phyloP scores from a whole-genome alignment of 164 flowering plant genomes.

The Magnolia changhungtana region DNA sequence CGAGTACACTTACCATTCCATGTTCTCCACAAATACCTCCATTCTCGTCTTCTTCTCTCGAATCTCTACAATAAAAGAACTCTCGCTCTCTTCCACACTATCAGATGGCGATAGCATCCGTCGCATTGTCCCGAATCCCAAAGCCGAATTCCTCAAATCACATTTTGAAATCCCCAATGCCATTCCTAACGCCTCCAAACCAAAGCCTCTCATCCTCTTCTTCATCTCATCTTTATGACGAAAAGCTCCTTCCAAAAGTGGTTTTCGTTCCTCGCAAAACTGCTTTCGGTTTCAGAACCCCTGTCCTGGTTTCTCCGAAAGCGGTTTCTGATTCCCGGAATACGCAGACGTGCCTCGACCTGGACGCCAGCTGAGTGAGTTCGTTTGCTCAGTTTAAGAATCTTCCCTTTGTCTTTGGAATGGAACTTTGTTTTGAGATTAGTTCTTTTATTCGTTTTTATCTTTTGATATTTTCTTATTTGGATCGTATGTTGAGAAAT shows the following conservation, averaged over 20 bases:
- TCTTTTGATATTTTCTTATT: too few relatives aligned
- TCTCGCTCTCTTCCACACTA: background rate
- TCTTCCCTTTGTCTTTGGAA: too few relatives aligned
- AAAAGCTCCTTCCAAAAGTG: conserved; percentile 18
- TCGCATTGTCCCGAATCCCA: conserved; percentile 11
- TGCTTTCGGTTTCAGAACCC: conserved; percentile 13
- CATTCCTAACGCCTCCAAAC: conserved; percentile 8
- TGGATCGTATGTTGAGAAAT: too few relatives aligned
- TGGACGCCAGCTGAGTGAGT: conserved; percentile 80
- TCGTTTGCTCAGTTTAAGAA: too few relatives aligned
- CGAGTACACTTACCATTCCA: too few relatives aligned
- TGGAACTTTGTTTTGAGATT: too few relatives aligned
- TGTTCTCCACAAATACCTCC: too few relatives aligned
- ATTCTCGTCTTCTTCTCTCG: too few relatives aligned
- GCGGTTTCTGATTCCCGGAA: conserved; percentile 79
- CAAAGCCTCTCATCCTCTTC: conserved; percentile 30
- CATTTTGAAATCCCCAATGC: background rate
- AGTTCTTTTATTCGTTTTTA: too few relatives aligned
- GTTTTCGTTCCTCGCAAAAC: background rate
- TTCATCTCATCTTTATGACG: conserved; percentile 37
- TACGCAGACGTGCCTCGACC: conserved; percentile 86
- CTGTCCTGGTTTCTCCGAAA: conserved; percentile 53
- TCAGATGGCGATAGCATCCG: conserved; percentile 1
- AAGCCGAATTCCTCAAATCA: background rate
- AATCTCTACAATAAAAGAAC: background rate